Evolutionary conservation across 1,284 basidiomycete species (phyloP).

Genomic region (Trichosporon ovoides): DNA sequence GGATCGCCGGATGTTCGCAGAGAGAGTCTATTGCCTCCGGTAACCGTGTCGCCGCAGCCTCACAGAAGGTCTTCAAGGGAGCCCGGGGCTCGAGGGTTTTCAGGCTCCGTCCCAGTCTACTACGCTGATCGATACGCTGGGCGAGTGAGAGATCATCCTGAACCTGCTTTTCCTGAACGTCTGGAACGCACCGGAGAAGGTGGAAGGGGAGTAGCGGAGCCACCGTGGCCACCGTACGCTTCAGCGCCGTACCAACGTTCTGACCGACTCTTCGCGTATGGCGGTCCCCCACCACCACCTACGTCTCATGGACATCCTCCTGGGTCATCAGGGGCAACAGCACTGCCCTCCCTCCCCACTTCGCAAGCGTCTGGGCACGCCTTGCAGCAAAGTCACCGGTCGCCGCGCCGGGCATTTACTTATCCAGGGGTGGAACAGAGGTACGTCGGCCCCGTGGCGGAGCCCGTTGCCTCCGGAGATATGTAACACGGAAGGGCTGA

Average conservation of each 20-base stretch:
- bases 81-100: background rate
- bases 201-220: background rate
- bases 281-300: background rate
- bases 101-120: background rate
- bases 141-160: background rate
- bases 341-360: background rate
- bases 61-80: background rate
- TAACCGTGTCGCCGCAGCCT: background rate
- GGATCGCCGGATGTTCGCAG: background rate
- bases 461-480: background rate
- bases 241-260: background rate
- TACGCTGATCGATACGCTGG: background rate
- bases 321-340: background rate
- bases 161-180: background rate
- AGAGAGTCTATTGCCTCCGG: background rate
- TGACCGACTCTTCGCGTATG: background rate
- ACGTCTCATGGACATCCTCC: background rate
- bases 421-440: background rate
- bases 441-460: background rate
- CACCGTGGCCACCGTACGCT: background rate
- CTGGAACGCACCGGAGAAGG: background rate
- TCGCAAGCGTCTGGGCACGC: background rate
- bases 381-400: background rate
- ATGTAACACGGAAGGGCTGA: background rate
- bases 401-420: background rate